Conservation (phyloP, 2,329 filamentous ascomycete species). For the Pseudocercospora fijiensis region DNA sequence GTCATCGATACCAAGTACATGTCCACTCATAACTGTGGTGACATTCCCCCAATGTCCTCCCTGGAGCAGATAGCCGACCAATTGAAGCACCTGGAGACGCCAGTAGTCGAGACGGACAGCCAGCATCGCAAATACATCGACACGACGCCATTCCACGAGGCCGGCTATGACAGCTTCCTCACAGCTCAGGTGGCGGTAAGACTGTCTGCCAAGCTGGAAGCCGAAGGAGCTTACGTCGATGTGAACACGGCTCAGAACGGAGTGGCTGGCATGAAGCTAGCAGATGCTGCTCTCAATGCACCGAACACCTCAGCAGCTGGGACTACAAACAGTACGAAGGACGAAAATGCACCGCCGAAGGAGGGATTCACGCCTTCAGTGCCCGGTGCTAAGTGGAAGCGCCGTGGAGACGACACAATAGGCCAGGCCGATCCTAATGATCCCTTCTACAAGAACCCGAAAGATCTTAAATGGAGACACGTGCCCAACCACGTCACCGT, state of each 20-base stretch:
- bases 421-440: slow-evolving; percentile 27
- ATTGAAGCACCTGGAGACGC: slow-evolving; percentile 41
- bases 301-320: slow-evolving; percentile 10
- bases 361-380: slow-evolving; percentile 33
- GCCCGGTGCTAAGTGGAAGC: slow-evolving; percentile 33
- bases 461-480: slow-evolving; percentile 26
- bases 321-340: slow-evolving; percentile 9
- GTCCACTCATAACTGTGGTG: slow-evolving; percentile 56
- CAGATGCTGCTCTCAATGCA: slow-evolving; percentile 12
- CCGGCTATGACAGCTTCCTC: slow-evolving; percentile 62
- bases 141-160: slow-evolving; percentile 54
- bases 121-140: slow-evolving; percentile 45
- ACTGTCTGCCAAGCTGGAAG: slow-evolving; percentile 54
- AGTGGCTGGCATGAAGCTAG: slow-evolving; percentile 21
- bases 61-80: slow-evolving; percentile 51
- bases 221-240: slow-evolving; percentile 39
- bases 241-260: slow-evolving; percentile 20
- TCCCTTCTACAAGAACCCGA: slow-evolving; percentile 30
- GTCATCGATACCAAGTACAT: slow-evolving; percentile 65
- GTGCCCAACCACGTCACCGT: slow-evolving; percentile 35
- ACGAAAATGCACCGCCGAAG: slow-evolving; percentile 3
- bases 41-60: slow-evolving; percentile 51
- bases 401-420: slow-evolving; percentile 32
- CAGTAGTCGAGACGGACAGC: slow-evolving; percentile 43
- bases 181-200: slow-evolving; percentile 60